Evolutionary conservation across 768 basidiomycete species (phyloP), one percentile per base, ranked within the genome.

Genomic region (Coprinopsis marcescibilis): DNA sequence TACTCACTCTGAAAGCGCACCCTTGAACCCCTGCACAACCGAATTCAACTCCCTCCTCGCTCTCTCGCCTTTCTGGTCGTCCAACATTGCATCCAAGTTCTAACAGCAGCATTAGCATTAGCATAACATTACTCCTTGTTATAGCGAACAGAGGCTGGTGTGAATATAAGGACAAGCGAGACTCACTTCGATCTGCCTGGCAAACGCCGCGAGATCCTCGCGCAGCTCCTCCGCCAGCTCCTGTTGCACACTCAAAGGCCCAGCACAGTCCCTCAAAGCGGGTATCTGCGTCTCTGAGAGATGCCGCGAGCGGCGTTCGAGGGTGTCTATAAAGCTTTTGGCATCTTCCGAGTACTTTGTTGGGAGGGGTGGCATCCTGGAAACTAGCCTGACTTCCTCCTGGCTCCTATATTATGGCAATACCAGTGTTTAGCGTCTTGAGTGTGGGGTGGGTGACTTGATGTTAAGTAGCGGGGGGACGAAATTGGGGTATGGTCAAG

Each of bases 221-320:
- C 89, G 71, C 48, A 93, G 62, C 58, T 91, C 89, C 3, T 78
- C 79, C 1, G 81, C 80, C 44, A 85, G 70, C 39, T 79, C 75
- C 58, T 91, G 84, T 55, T 95, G 92, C 2, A 78, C 58, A 0
- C 73, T 60, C 8, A 88, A 66, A 1, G 91, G 84, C 0, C 86
- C 89, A 7, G 64, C 68, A 61, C 88, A 94, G 43, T 68, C 57
- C 7, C 74, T 71, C 41, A 96, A 69, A 2, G 85, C 78, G 1
- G 90, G 87, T 26, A 96, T 73, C 61, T 91, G 87, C 55, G 80
- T 81, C 10, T 80, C 69, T 2, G 69, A 55, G 5, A 95, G 61
- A 64, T 92, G 89, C 2, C 63, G 72, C 50, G 80, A 70, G 8
- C 78, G 72, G 19, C 88, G 70, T 36, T 75, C 68, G 3, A 80